A percentile compares a stretch with the other conserved stretches of the same genome.
phyloP scores from a whole-genome alignment of 495 filamentous ascomycete genomes.

The Rhizodiscina lignyota region DNA sequence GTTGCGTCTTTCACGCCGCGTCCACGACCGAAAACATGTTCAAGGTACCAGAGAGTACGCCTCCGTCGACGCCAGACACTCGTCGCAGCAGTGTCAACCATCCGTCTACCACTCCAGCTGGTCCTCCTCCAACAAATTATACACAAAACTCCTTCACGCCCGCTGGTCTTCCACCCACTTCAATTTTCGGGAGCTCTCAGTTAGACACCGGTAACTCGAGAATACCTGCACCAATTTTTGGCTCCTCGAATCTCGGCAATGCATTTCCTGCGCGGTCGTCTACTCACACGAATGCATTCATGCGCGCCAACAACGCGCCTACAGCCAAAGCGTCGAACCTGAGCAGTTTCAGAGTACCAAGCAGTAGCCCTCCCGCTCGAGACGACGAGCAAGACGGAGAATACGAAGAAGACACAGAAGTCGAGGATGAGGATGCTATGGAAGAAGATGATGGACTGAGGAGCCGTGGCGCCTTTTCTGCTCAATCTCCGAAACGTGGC shows the following conservation, averaged over 20 bases:
- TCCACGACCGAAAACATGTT: no score
- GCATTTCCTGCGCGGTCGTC: neutral
- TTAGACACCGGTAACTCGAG: constrained; percentile 31
- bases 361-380: constrained; percentile 16
- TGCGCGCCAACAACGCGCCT: neutral
- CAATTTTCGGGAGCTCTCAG: constrained; percentile 49
- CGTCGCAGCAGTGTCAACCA: constrained; percentile 17
- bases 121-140: constrained; percentile 45
- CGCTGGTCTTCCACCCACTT: constrained; percentile 45
- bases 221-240: no score
- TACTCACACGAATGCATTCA: neutral
- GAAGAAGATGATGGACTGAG: constrained; percentile 34
- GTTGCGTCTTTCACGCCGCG: no score
- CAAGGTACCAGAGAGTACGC: no score
- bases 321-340: neutral
- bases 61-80: constrained; percentile 15
- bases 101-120: constrained; percentile 64
- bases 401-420: constrained; percentile 18
- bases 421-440: constrained; percentile 16
- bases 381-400: constrained; percentile 19
- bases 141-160: constrained; percentile 56
- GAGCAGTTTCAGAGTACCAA: constrained; percentile 15
- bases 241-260: constrained; percentile 5
- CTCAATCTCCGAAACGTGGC: neutral
- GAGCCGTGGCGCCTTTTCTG: constrained; percentile 10